Evolutionary conservation across 2,329 filamentous ascomycete genomes (phyloP), one percentile per base, ranked within the genome.

Genomic region (Calonectria multiphialidica): DNA sequence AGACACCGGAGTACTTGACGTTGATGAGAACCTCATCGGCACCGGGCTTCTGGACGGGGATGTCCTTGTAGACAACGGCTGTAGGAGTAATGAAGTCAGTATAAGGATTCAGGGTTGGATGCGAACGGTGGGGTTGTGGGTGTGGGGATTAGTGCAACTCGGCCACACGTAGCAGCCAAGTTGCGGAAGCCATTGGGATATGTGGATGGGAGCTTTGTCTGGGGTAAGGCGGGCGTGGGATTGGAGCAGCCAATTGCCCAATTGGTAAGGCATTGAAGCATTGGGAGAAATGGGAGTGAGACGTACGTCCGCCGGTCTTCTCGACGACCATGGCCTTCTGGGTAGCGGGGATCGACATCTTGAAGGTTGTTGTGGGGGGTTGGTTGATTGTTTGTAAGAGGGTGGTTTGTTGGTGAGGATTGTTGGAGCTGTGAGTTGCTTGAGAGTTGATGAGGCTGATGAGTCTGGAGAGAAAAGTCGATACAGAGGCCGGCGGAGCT

Each of bases 321-420:
- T 98, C 94, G 79, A 97, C 89, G 78, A 98, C 94, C 86, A 97
- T 94, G 64, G 96, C 96, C 95, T 93, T 97, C 88, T 98, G 96
- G 84, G 92, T 92, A 63, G 89, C 90, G 71, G 96, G 96, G 81
- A 98, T 90, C 68, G 91, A 67, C 61, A 77, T 70, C 63, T 81
- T 75, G 82, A 84, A 82, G 71, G 65, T 78, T 77, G 66, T 71
- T 70, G 71, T 73, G 76, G 70, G 57, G 49, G 40, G 61, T 73
- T 55, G 71, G 76, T 72, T 79, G 67, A 53, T 71, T 61, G 74
- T 78, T n/a, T n/a, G 74, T 72, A 74, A 67, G 75, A 72, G 78
- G 78, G 71, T 68, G 66, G 64, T 73, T 69, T 53, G 68, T 75
- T 67, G 68, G 71, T 61, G 70, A 73, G 75, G 72, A 74, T 57